Evolutionary conservation across 129 eudicot genomes (phyloP).

Genomic region (Flaveria bidentis): DNA sequence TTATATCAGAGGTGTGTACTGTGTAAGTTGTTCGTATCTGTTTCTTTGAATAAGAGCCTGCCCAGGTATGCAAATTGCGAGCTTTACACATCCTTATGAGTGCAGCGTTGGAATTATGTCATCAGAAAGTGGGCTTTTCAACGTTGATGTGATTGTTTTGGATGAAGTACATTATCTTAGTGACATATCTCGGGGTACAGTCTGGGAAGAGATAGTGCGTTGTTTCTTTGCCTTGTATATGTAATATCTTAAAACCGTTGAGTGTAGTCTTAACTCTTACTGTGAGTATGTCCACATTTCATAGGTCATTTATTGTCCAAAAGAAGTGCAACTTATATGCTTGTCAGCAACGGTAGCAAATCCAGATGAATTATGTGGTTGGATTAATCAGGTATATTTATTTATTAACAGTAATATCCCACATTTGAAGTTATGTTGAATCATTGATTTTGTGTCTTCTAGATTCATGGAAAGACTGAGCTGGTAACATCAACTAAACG

Average conservation of each 20-base stretch:
- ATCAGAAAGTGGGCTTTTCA: conserved; percentile 75
- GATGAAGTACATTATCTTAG: conserved; percentile 99
- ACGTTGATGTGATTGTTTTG: conserved; percentile 95
- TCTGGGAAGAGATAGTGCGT: conserved; percentile 99
- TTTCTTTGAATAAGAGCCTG: background rate
- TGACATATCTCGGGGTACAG: conserved; percentile 98
- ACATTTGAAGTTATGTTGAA: conserved; percentile 1
- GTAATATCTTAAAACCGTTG: conserved; percentile 12
- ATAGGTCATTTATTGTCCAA: conserved; percentile 96
- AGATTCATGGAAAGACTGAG: conserved; percentile 98
- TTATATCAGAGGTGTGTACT: conserved; percentile 84
- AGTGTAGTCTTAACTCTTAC: conserved; percentile 29
- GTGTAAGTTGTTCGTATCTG: conserved; percentile 23
- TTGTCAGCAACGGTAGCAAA: conserved; percentile 97
- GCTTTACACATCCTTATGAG: conserved; percentile 23
- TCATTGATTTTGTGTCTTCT: conserved; percentile 25
- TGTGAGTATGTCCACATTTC: conserved; percentile 1
- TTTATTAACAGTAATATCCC: conserved; percentile 13
- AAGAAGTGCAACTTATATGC: conserved; percentile 97
- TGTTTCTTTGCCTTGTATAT: conserved; percentile 9
- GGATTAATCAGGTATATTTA: conserved; percentile 86
- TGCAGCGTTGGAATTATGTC: conserved; percentile 91
- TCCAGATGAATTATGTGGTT: conserved; percentile 98
- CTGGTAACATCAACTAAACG: conserved; percentile 88
- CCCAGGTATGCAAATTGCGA: conserved; percentile 2